Percentiles rank a stretch among this genome's conserved stretches.
phyloP scores from a whole-genome alignment of 2,329 filamentous ascomycete genomes.

The Microsporum audouinii region DNA sequence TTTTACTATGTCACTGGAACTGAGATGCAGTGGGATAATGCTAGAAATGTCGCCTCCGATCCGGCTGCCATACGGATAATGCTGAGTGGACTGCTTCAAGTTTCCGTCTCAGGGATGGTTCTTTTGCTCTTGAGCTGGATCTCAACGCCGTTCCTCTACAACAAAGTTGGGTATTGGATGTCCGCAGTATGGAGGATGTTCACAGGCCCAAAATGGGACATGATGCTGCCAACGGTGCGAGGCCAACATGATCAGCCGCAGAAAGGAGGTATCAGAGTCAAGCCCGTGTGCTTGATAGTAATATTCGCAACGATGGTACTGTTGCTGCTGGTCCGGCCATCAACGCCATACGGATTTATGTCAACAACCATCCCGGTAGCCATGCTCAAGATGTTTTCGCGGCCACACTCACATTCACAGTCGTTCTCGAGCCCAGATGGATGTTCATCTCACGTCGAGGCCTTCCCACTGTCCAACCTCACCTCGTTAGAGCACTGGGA shows the following conservation, averaged over 20 bases:
- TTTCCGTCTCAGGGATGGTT: conserved; percentile 15
- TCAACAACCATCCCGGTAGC: conserved; percentile 23
- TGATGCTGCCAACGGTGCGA: conserved; percentile 10
- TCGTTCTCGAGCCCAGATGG: neutral
- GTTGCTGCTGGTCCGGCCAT: conserved; percentile 19
- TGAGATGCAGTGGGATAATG: conserved; percentile 24
- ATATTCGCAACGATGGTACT: conserved; percentile 8
- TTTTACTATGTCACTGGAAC: conserved; percentile 25
- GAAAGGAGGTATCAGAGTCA: conserved; percentile 12
- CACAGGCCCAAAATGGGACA: conserved; percentile 14
- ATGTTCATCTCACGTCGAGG: conserved; percentile 11
- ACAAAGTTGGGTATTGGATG: conserved; percentile 17
- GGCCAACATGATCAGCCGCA: conserved; percentile 5
- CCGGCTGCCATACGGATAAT: conserved; percentile 23
- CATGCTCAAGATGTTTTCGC: conserved; percentile 16
- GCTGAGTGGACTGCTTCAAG: conserved; percentile 22
- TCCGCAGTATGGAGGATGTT: conserved; percentile 14
- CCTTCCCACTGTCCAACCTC: conserved; percentile 20
- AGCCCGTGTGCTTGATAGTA: conserved; percentile 14
- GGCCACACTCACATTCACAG: neutral
- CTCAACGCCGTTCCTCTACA: conserved; percentile 15
- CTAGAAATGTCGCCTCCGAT: conserved; percentile 21
- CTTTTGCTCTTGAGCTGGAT: conserved; percentile 18
- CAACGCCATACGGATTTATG: conserved; percentile 23
- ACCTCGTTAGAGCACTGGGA: conserved; percentile 22